phyloP scores from a whole-genome alignment of 176 grass and related monocot genomes.

The Eragrostis nindensis region DNA sequence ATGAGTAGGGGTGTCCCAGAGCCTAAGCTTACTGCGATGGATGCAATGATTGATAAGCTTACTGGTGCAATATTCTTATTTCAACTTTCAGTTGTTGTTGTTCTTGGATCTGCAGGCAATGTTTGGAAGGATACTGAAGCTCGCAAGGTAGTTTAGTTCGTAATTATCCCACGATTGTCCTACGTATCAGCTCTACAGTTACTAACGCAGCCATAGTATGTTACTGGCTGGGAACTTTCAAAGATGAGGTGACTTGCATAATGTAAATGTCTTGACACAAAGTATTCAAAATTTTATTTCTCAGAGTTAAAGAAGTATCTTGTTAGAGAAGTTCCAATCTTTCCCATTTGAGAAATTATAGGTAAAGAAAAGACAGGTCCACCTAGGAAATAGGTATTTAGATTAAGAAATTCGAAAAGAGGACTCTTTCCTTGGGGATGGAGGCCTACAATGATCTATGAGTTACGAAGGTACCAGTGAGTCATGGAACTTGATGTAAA shows the following conservation, averaged over 20 bases:
- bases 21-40: constrained; percentile 91
- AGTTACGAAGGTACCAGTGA: no score
- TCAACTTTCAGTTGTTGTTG: constrained; percentile 90
- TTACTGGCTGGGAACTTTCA: constrained; percentile 15
- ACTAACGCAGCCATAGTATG: neutral
- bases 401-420: neutral
- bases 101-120: constrained; percentile 93
- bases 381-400: neutral
- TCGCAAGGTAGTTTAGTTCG: constrained; percentile 67
- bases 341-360: constrained; percentile 18
- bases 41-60: constrained; percentile 99
- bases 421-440: neutral
- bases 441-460: constrained; percentile 15
- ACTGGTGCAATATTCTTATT: constrained; percentile 99
- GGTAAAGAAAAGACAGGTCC: constrained; percentile 12
- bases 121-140: constrained; percentile 97
- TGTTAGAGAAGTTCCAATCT: neutral
- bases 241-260: constrained; percentile 10
- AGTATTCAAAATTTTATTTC: neutral
- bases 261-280: constrained; percentile 19
- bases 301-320: neutral
- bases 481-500: no score
- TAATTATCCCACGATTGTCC: constrained; percentile 9
- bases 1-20: constrained; percentile 94
- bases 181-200: constrained; percentile 14